A percentile compares a stretch with the other conserved stretches of the same genome.
Evolutionary conservation across 257 asterid species (phyloP).

Genomic region (Schizonepeta tenuifolia): DNA sequence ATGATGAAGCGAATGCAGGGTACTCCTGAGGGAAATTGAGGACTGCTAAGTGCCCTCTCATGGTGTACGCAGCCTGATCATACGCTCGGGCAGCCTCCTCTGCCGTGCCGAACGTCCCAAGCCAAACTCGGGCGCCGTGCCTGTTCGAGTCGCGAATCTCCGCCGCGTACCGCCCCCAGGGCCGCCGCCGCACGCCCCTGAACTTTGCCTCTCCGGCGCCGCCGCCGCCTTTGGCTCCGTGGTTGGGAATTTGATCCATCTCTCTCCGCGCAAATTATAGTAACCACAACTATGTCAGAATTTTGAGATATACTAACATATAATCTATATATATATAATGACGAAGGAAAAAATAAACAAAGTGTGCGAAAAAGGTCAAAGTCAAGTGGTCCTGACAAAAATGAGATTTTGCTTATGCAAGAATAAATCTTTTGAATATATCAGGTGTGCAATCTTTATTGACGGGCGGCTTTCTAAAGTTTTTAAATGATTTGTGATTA

Average conservation of each 20-base stretch:
- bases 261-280: neutral
- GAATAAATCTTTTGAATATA: neutral
- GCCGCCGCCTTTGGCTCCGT: neutral
- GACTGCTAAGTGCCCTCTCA: slow-evolving; percentile 64
- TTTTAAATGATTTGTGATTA: neutral
- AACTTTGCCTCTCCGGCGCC: slow-evolving; percentile 43
- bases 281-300: neutral
- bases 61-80: slow-evolving; percentile 61
- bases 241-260: slow-evolving; percentile 22
- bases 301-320: neutral
- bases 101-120: slow-evolving; percentile 69
- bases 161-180: slow-evolving; percentile 81
- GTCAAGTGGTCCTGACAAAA: slow-evolving; percentile 18
- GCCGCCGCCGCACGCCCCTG: slow-evolving; percentile 74
- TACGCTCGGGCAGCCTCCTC: slow-evolving; percentile 82
- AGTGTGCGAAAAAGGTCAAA: slow-evolving; percentile 22
- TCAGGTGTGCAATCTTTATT: slow-evolving; percentile 7
- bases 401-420: slow-evolving; percentile 1
- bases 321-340: neutral
- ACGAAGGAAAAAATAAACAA: no score
- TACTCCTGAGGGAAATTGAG: slow-evolving; percentile 73
- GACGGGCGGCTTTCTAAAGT: neutral
- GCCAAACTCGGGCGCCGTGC: slow-evolving; percentile 65
- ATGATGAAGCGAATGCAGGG: slow-evolving; percentile 35
- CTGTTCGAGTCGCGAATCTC: slow-evolving; percentile 67